Conservation (phyloP, 495 filamentous ascomycete genomes). For the Penicillium argentinense region DNA sequence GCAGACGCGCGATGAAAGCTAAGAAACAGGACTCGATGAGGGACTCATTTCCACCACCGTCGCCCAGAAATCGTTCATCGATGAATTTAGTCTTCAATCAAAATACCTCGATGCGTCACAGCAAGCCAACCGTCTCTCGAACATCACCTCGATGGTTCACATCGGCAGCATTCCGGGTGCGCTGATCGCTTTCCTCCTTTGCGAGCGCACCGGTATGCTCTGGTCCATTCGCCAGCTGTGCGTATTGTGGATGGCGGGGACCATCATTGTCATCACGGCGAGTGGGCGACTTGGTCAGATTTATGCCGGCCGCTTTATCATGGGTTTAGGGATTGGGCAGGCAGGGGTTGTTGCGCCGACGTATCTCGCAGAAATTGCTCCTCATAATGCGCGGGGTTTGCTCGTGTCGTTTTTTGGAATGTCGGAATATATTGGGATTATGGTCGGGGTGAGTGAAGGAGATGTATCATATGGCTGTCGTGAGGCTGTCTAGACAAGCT, state of each 20-base stretch:
- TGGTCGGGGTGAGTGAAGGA: constrained; percentile 39
- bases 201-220: constrained; percentile 58
- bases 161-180: constrained; percentile 59
- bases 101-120: constrained; percentile 47
- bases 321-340: constrained; percentile 60
- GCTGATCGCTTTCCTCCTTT: constrained; percentile 56
- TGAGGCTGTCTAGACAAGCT: background rate
- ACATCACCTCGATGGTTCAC: constrained; percentile 65
- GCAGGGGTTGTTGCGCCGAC: constrained; percentile 56
- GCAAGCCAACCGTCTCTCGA: constrained; percentile 54
- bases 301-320: constrained; percentile 59
- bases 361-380: constrained; percentile 62
- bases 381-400: constrained; percentile 54
- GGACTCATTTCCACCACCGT: constrained; percentile 51
- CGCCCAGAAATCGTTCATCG: constrained; percentile 28
- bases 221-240: constrained; percentile 61
- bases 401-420: constrained; percentile 58
- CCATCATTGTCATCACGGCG: constrained; percentile 56
- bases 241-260: constrained; percentile 56
- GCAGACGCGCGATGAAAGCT: background rate
- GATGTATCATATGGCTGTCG: too few species aligned
- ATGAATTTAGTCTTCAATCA: constrained; percentile 12
- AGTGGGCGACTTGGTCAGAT: constrained; percentile 55
- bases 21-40: constrained; percentile 48
- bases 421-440: constrained; percentile 62